Base-by-base conservation (phyloP, 306 rosid species). In the Sicyos baderoa region DNA sequence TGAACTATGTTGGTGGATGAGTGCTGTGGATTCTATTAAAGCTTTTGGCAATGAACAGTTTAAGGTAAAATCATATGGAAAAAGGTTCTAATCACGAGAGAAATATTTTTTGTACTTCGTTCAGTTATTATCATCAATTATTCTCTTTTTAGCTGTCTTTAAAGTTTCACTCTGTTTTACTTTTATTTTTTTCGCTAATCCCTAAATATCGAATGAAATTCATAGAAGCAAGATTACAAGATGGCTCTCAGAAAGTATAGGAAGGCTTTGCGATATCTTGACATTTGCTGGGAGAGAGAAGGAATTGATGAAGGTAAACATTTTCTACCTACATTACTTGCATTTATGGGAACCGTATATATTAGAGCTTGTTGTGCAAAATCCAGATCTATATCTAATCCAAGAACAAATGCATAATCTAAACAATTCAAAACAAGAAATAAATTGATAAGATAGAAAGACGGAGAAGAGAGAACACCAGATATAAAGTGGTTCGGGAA, bases 271-370 rank as follows among this genome's bases (percentile, higher is more conserved):
- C 88, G 91, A 65, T 91, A 86, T 79, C 86, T 85, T 29, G 97
- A 91, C 76, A 79, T 88, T 60, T 91, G 97, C 79, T 91, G 97
- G 97, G 97, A 91, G 83, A 91, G 87, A 81, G 94, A 88, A 35
- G 94, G 86, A 45, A 89, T 91, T 15, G 87, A 91, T 73, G 96
- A 87, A 84, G 97, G 97, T 85, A 47, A 40, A 40, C 45, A 40
- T 40, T 40, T 9, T 40, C 45, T 40, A 40, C 45, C 45, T 40
- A 0, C 45, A 40, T 40, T 42, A 40, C 52, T 42, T 40, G 12
- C 10, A 7, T 40, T 40, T 40, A 40, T 40, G 45, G 45, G 45
- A 40, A 40, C 10, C 45, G 45, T 40, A 7, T 40, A 40, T 40
- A 40, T 40, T 40, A 40, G 12, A 64, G 22, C 40, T 61, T 61